Conservation (phyloP, 1,284 basidiomycete species). For the Rhodotorula sp. region DNA sequence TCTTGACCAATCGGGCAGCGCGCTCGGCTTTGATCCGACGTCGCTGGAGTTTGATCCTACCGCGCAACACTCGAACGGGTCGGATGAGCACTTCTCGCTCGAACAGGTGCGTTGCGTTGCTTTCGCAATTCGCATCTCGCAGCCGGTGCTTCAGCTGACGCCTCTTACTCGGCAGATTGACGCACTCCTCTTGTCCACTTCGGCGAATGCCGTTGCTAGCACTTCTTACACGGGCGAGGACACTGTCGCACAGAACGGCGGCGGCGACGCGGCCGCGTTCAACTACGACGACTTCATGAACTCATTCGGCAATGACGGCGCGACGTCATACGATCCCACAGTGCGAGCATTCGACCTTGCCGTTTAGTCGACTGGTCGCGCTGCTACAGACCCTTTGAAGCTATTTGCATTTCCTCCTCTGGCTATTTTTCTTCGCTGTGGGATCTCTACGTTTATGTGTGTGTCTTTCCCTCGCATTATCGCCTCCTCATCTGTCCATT, state of each 20-base stretch:
- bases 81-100: not conserved
- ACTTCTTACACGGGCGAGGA: not conserved
- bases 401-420: constrained; percentile 8
- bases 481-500: not conserved
- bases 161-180: not conserved
- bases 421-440: constrained; percentile 21
- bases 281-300: constrained; percentile 13
- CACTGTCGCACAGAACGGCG: not conserved
- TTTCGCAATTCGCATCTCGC: not conserved
- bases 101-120: constrained; percentile 12
- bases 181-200: constrained; percentile 1
- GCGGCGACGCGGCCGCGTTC: not conserved
- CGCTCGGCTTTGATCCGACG: not conserved
- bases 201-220: not conserved
- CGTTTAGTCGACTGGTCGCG: not conserved
- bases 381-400: constrained; percentile 1
- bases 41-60: too few species aligned
- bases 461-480: too few species aligned
- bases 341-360: constrained; percentile 1
- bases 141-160: not conserved
- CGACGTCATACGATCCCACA: constrained; percentile 11
- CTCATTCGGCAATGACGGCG: constrained; percentile 9
- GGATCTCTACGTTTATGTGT: too few species aligned
- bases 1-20: not conserved
- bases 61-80: not conserved